Evolutionary conservation across 2,329 filamentous ascomycete species (phyloP).

Genomic region (Epichloe amarillans): DNA sequence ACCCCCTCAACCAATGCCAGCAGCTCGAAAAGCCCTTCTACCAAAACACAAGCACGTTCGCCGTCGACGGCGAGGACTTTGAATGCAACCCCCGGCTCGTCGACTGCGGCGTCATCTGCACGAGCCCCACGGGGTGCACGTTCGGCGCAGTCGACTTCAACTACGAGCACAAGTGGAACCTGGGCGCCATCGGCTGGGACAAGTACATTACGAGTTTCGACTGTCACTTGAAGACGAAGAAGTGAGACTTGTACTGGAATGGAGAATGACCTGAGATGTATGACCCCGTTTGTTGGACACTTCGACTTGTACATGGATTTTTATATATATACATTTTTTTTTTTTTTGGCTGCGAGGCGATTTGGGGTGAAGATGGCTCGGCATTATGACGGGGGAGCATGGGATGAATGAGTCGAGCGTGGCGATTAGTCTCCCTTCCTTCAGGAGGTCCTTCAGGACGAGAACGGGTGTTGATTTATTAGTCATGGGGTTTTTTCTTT

Average conservation of each 20-base stretch:
- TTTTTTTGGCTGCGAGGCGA: not conserved
- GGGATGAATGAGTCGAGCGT: too few species aligned
- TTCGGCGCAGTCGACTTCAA: slow-evolving; percentile 33
- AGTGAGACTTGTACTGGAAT: not conserved
- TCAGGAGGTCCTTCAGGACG: not conserved
- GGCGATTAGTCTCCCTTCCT: not conserved
- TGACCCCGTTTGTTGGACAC: not conserved
- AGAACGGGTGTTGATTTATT: not conserved
- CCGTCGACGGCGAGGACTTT: slow-evolving; percentile 35
- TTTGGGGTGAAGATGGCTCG: slow-evolving; percentile 1
- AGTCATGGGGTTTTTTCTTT: too few species aligned
- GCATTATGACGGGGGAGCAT: not conserved
- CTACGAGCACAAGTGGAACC: slow-evolving; percentile 33
- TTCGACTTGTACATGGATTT: not conserved
- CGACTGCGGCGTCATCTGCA: slow-evolving; percentile 31
- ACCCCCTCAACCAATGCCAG: slow-evolving; percentile 30
- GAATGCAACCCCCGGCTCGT: slow-evolving; percentile 29
- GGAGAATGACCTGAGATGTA: not conserved
- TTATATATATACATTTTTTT: too few species aligned
- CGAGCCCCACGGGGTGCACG: slow-evolving; percentile 38
- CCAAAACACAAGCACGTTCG: slow-evolving; percentile 34
- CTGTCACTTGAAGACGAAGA: slow-evolving; percentile 11
- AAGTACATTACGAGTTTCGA: slow-evolving; percentile 23
- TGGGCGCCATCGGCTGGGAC: slow-evolving; percentile 32
- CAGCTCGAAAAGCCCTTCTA: slow-evolving; percentile 28